A percentile compares a stretch with the other conserved stretches of the same genome.
phyloP scores from a whole-genome alignment of 2,329 filamentous ascomycete species.

The Sordariomycetes sp. region DNA sequence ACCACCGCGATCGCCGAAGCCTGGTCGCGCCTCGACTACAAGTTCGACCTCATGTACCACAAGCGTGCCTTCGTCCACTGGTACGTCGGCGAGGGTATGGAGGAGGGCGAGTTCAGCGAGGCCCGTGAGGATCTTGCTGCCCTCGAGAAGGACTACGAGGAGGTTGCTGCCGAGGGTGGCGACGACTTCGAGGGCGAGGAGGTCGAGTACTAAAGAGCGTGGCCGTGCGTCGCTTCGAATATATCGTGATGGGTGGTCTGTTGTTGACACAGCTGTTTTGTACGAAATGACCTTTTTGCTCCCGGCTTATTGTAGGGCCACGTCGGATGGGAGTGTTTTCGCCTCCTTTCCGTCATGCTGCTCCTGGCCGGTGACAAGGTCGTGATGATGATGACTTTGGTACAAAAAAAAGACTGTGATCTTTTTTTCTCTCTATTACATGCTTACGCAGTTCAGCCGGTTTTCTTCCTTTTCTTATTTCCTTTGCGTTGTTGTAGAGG shows the following conservation, averaged over 20 bases:
- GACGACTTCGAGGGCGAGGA: slow-evolving; percentile 50
- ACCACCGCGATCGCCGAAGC: slow-evolving; percentile 65
- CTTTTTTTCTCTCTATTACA: neutral
- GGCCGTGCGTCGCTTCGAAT: neutral
- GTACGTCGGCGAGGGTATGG: slow-evolving; percentile 86
- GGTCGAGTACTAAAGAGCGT: slow-evolving; percentile 61
- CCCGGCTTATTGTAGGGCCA: neutral
- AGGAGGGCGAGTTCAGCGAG: slow-evolving; percentile 83
- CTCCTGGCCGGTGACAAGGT: neutral
- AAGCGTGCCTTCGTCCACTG: slow-evolving; percentile 69
- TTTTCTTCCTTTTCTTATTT: neutral
- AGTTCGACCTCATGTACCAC: slow-evolving; percentile 71
- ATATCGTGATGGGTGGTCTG: neutral
- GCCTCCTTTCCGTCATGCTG: neutral
- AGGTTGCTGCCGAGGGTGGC: slow-evolving; percentile 66
- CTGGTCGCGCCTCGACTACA: slow-evolving; percentile 62
- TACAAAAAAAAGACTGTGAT: neutral
- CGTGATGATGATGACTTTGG: slow-evolving; percentile 6
- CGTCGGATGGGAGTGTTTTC: neutral
- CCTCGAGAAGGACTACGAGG: slow-evolving; percentile 79
- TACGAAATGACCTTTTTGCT: neutral
- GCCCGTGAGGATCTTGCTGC: slow-evolving; percentile 78
- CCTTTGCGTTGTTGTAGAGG: neutral
- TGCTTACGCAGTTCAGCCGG: neutral
- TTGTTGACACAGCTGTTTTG: slow-evolving; percentile 1